Evolutionary conservation across 1,284 basidiomycete species (phyloP), one percentile per base, ranked within the genome.

Genomic region (Ustilago sp.): DNA sequence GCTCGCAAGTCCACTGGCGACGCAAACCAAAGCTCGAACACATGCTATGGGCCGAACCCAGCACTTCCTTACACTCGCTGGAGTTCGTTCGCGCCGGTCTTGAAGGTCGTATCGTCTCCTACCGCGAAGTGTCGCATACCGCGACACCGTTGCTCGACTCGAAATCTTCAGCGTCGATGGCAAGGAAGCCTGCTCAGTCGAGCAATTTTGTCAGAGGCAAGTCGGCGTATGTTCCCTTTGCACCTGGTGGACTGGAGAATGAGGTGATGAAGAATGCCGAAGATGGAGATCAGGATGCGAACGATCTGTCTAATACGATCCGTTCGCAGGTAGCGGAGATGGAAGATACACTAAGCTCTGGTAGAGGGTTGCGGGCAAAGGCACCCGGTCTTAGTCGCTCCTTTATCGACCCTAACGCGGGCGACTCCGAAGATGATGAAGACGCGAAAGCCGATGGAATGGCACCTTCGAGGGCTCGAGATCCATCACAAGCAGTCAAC

Each of bases 201-300:
- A 90, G 90, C 74, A 92, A 91, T 74, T 98, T 98, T 87, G 94
- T 98, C 8, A 89, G 95, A 68, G 95, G 95, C 55, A 97, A 95
- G 86, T 93, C 94, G 36, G 93, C 93, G 31, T 91, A 95, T 86
- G 91, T 96, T 3, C 95, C 95, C 0, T 79, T 79, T 38, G 77
- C 74, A 11, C 77, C 77, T 2, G 73, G 77, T 11, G 77, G 74
- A 47, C 50, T 78, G n/a, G 74, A 79, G 41, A 67, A 68, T 28
- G 77, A 81, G 47, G 74, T 79, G 36, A 70, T 77, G 66, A 70
- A 68, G 54, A 65, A 68, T 19, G 51, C 52, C 35, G 60, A 63
- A 19, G 64, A 59, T 8, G 48, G 38, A 8, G 74, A 59, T 45
- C 43, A 62, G 19, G 60, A 63, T 28, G 59, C 43, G 2, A 39